Percentiles rank a stretch among this genome's conserved stretches.
phyloP scores from a whole-genome alignment of 805 yeast genomes.

The Teunomyces barrocoloradensis region DNA sequence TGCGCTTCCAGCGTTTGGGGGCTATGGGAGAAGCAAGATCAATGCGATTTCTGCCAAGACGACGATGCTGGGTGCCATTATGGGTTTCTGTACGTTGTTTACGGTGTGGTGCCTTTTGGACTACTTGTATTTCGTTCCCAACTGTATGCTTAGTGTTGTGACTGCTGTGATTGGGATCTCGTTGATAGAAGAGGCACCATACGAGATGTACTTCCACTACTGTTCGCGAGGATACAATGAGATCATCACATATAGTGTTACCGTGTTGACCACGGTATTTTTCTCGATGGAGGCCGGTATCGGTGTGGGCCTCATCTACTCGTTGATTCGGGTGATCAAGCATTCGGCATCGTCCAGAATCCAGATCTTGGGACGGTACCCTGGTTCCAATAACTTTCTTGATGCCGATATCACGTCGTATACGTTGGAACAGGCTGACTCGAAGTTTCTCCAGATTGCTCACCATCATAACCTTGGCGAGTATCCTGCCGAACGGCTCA shows the following conservation, averaged over 20 bases:
- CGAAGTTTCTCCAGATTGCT: not conserved
- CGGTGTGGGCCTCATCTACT: constrained; percentile 79
- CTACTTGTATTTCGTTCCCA: constrained; percentile 70
- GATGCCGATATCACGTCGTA: constrained; percentile 33
- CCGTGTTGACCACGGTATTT: constrained; percentile 60
- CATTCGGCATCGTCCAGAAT: constrained; percentile 81
- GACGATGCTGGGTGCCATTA: constrained; percentile 76
- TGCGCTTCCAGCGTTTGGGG: constrained; percentile 90
- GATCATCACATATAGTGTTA: constrained; percentile 62
- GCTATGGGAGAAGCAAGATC: constrained; percentile 89
- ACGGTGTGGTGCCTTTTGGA: constrained; percentile 61
- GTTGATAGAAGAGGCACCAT: constrained; percentile 78
- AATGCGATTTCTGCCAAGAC: constrained; percentile 84
- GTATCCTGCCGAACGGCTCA: not conserved
- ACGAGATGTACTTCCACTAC: constrained; percentile 71
- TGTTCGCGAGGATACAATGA: constrained; percentile 75
- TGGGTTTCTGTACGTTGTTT: constrained; percentile 72
- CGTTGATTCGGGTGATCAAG: constrained; percentile 72
- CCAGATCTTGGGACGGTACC: constrained; percentile 69
- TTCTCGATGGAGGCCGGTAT: constrained; percentile 87
- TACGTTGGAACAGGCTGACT: constrained; percentile 6
- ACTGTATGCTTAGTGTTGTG: constrained; percentile 75
- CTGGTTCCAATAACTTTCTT: constrained; percentile 39
- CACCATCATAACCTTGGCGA: not conserved
- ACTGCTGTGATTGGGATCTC: constrained; percentile 68